Base-by-base conservation (phyloP, 192 early-diverging fungal genomes). In the Gigaspora rosea region DNA sequence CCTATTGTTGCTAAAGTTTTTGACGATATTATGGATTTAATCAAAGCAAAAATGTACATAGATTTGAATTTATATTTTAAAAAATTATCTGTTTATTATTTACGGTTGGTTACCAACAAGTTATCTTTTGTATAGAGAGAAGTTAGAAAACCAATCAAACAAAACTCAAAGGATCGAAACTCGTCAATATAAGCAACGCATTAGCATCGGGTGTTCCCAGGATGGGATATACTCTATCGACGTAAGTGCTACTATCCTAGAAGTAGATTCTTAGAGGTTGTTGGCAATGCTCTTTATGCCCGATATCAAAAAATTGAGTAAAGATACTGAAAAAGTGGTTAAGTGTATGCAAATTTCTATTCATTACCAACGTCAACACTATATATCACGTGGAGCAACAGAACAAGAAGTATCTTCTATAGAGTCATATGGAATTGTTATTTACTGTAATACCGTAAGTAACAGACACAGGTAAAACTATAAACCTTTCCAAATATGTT, bases 341-440 rank as follows among this genome's bases (percentile, higher is more conserved):
- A 72, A 72, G 33, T 72, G 52, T 72, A 57, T 72, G 52, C 70
- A 72, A 72, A 72, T 72, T 72, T 72, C 52, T 56, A 72, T 72
- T 72, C 32, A 72, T 72, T 72, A 72, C 36, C 70, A 72, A 57
- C 33, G 33, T 72, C 52, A 72, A 58, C 35, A 72, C 52, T 57
- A 72, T 72, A 27, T 72, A 72, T 72, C 71, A 57, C 52, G 33
- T 72, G 71, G 71, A 46, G 71, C 36, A 13, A 72, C 71, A n/a
- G 52, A 72, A 72, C 52, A 72, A 72, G 2, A 72, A 58, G 71
- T 72, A 72, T 72, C 71, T 20, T 72, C 36, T 58, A 46, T 72
- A 41, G 52, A 72, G 36, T 72, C 71, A 72, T 72, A 72, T 36
- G 52, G 52, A 72, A 58, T 72, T 72, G 52, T 72, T 20, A 52